These are phyloP conservation scores for Choiromyces venosus DNA, from an alignment of 495 filamentous ascomycete genomes.

Conservation along the genomic window DNA sequence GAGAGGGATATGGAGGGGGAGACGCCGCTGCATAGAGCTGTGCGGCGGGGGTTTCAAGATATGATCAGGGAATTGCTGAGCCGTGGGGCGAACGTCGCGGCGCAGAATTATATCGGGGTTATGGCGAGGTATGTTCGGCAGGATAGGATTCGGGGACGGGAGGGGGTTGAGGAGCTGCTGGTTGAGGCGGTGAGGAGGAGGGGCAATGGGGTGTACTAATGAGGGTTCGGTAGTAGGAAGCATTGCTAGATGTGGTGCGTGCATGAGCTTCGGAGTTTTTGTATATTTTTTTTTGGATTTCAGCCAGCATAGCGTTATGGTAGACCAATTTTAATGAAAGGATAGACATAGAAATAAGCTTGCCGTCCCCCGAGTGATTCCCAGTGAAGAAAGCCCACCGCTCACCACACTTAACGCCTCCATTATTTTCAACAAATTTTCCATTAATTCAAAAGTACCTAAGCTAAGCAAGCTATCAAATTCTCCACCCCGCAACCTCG, in stretches of 20 bases:
- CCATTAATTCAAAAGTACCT: too few species aligned
- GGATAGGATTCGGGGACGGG: not conserved
- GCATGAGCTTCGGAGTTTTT: not conserved
- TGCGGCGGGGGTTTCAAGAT: not conserved
- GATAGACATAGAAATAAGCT: not conserved
- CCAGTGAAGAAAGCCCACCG: too few species aligned
- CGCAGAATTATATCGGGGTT: constrained; percentile 13
- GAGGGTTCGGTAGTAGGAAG: not conserved
- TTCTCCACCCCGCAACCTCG: too few species aligned
- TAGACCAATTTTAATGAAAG: not conserved
- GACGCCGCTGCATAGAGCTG: constrained; percentile 8
- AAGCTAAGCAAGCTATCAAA: too few species aligned
- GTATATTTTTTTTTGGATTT: not conserved
- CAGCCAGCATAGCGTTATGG: not conserved
- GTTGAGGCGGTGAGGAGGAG: not conserved
- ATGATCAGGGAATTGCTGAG: not conserved
- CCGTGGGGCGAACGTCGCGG: not conserved
- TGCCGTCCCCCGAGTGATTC: not conserved
- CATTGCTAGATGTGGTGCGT: not conserved
- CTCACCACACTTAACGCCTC: too few species aligned
- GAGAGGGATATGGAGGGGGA: constrained; percentile 1
- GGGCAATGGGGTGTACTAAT: not conserved
- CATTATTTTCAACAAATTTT: too few species aligned
- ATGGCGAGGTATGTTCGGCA: constrained; percentile 7
- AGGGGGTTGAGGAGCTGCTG: not conserved